Evolutionary conservation across 176 grass and related monocot genomes (phyloP).

Genomic region (Canna indica): DNA sequence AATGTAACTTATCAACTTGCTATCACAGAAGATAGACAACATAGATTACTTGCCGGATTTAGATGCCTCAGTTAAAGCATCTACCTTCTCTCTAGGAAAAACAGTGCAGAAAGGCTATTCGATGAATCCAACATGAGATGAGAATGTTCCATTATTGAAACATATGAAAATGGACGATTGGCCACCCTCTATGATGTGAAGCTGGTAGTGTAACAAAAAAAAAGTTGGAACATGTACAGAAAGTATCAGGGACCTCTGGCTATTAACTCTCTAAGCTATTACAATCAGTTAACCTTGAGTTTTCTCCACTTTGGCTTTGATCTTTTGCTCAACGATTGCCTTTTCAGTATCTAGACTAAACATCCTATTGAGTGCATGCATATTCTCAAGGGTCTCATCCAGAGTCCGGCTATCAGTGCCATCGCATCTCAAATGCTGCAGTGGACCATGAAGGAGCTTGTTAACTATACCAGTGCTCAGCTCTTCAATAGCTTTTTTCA

Average conservation of each 20-base stretch:
- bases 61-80: background rate
- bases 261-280: background rate
- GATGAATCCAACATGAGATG: background rate
- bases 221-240: background rate
- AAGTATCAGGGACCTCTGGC: background rate
- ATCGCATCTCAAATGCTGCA: slow-evolving; percentile 17
- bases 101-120: background rate
- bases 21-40: background rate
- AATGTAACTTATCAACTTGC: background rate
- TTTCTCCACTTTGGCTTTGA: slow-evolving; percentile 17
- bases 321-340: slow-evolving; percentile 15
- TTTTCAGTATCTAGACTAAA: slow-evolving; percentile 18
- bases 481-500: slow-evolving; percentile 11
- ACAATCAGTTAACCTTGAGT: background rate
- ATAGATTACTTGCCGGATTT: background rate
- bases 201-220: background rate
- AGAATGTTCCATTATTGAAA: background rate
- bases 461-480: slow-evolving; percentile 14
- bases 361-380: slow-evolving; percentile 15
- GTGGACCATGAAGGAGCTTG: slow-evolving; percentile 17
- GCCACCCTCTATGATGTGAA: background rate
- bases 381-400: slow-evolving; percentile 15
- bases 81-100: background rate
- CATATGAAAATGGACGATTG: background rate
- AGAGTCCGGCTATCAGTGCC: slow-evolving; percentile 8